Conservation (phyloP, 1,139 yeast genomes). For the Saccharomyces hybrid region DNA sequence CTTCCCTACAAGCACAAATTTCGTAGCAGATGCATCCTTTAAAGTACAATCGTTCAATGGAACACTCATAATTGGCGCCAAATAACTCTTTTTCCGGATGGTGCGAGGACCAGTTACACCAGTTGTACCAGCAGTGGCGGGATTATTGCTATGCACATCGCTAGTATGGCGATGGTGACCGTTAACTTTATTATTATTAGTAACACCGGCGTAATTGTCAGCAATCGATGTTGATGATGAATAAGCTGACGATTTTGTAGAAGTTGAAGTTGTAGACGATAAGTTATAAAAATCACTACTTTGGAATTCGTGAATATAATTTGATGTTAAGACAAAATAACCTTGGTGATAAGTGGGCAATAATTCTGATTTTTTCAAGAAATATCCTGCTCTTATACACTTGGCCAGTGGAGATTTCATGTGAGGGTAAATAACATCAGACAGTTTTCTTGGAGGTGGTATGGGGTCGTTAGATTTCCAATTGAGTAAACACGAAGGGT, state of each 20-base stretch:
- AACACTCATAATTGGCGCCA: conserved; percentile 38
- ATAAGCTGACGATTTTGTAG: conserved; percentile 27
- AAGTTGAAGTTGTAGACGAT: neutral
- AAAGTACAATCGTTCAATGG: conserved; percentile 36
- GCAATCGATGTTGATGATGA: neutral
- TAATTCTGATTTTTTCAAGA: conserved; percentile 50
- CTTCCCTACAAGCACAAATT: conserved; percentile 28
- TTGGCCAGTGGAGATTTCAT: conserved; percentile 46
- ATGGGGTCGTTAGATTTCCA: conserved; percentile 44
- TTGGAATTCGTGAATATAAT: conserved; percentile 65
- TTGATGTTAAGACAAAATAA: conserved; percentile 68
- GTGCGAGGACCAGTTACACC: neutral
- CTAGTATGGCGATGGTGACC: neutral
- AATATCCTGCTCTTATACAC: conserved; percentile 49
- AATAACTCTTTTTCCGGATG: conserved; percentile 2
- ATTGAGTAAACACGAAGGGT: conserved; percentile 35
- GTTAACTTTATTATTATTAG: neutral
- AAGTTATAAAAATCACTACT: conserved; percentile 43
- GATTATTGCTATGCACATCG: conserved; percentile 6
- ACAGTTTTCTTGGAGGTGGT: conserved; percentile 41
- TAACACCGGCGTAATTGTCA: neutral
- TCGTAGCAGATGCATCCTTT: conserved; percentile 32
- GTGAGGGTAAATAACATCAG: conserved; percentile 44
- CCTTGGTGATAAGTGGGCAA: conserved; percentile 54
- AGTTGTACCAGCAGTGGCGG: neutral